phyloP scores from a whole-genome alignment of 257 asterid genomes.

The Sherardia arvensis region DNA sequence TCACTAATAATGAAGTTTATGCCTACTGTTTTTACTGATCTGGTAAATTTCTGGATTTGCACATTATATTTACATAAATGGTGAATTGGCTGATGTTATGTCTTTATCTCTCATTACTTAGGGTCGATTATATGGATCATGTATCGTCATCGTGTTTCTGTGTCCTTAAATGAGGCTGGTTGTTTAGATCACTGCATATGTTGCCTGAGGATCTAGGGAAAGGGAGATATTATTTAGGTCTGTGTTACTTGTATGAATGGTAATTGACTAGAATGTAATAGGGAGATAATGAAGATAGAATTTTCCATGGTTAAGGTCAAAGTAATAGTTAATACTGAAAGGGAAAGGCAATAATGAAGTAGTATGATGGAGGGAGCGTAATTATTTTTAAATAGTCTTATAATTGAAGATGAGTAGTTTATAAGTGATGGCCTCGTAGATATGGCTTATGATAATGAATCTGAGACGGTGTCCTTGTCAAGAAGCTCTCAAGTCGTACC shows the following conservation, averaged over 20 bases:
- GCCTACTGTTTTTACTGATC: background rate
- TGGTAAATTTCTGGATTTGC: background rate
- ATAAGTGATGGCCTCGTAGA: constrained; percentile 10
- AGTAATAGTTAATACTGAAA: constrained; percentile 4
- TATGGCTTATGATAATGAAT: background rate
- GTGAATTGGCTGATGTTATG: background rate
- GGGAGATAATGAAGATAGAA: background rate
- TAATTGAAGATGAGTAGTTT: background rate
- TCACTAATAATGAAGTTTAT: background rate
- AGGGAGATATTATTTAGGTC: background rate
- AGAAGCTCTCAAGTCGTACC: background rate
- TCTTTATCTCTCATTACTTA: background rate
- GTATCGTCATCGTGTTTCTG: background rate
- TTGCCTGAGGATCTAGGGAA: background rate
- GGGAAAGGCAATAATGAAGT: constrained; percentile 15
- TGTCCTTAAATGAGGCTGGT: background rate
- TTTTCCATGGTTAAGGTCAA: background rate
- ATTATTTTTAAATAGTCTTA: constrained; percentile 21
- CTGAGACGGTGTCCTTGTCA: constrained; percentile 8
- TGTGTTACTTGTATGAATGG: background rate
- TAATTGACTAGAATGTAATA: background rate
- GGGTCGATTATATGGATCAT: background rate
- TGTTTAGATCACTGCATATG: background rate
- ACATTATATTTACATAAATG: background rate
- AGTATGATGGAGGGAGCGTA: constrained; percentile 5